Base-by-base conservation (phyloP, 805 yeast species). In the Candida hungchunana region DNA sequence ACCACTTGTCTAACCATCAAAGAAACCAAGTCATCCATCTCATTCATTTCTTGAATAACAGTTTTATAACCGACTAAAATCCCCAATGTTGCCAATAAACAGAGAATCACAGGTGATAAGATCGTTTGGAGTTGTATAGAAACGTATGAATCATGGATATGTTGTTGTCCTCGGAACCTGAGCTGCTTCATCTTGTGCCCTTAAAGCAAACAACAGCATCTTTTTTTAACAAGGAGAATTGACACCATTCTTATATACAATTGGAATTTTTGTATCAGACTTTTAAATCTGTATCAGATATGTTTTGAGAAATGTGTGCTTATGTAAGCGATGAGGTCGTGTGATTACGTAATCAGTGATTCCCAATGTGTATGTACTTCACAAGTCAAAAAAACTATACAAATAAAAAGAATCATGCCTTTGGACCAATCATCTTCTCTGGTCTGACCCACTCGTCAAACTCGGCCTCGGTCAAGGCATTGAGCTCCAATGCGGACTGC, bases 361-460 rank as follows among this genome's bases (percentile, higher is more conserved):
- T n/a, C 13, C 26, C 26, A n/a, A n/a, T n/a, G n/a, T n/a, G n/a
- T n/a, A n/a, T n/a, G n/a, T n/a, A n/a, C n/a, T n/a, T n/a, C n/a
- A n/a, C n/a, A n/a, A n/a, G n/a, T n/a, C n/a, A n/a, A n/a, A n/a
- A n/a, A n/a, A n/a, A n/a, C n/a, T n/a, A n/a, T n/a, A n/a, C n/a
- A n/a, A n/a, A n/a, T n/a, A n/a, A n/a, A n/a, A n/a, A n/a, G n/a
- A n/a, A 21, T 39, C 22, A 44, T 29, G 41, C 45, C 48, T 82
- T 82, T 58, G 98, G 97, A 45, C 97, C 96, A 67, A 93, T 80
- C 98, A 93, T 93, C 59, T 84, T 76, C 72, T 93, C 97, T 48
- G 98, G 98, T 63, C 85, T 79, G 51, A 93, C 98, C 95, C 95
- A 90, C 66, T 87, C 74, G 63, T 89, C 94, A 54, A 93, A 93